Conservation (phyloP, 768 basidiomycete genomes). For the Tulasnella sp. region DNA sequence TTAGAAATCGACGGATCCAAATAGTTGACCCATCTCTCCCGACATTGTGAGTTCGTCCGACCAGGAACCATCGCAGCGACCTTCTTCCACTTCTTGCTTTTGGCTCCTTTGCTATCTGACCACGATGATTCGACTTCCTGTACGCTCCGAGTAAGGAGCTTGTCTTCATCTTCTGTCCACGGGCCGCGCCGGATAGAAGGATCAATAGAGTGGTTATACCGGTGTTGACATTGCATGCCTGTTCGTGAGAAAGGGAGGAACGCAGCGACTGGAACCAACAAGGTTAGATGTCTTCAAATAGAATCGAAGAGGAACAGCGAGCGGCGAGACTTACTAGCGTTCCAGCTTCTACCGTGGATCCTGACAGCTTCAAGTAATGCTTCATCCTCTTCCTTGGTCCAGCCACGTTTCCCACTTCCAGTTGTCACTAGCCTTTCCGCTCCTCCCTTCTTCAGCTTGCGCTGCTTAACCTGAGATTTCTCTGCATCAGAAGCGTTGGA, state of each 20-base stretch:
- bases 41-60: conserved; percentile 4
- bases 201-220: conserved; percentile 76
- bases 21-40: conserved; percentile 10
- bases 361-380: conserved; percentile 36
- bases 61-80: conserved; percentile 4
- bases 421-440: not conserved
- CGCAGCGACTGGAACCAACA: not conserved
- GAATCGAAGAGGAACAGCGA: too few species aligned
- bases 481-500: too few species aligned
- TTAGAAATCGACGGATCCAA: conserved; percentile 1
- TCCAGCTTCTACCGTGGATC: conserved; percentile 43
- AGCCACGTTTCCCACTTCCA: conserved; percentile 46
- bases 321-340: conserved; percentile 1
- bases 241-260: not conserved
- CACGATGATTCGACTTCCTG: not conserved
- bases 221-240: conserved; percentile 43
- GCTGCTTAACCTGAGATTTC: too few species aligned
- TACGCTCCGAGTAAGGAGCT: conserved; percentile 29
- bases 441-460: not conserved
- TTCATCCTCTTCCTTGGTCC: conserved; percentile 65
- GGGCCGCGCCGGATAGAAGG: conserved; percentile 65
- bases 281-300: too few species aligned
- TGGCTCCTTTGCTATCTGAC: too few species aligned
- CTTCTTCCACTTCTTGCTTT: not conserved
- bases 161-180: conserved; percentile 67